Evolutionary conservation across 2,329 filamentous ascomycete genomes (phyloP).

Genomic region (Dactylellina sp.): DNA sequence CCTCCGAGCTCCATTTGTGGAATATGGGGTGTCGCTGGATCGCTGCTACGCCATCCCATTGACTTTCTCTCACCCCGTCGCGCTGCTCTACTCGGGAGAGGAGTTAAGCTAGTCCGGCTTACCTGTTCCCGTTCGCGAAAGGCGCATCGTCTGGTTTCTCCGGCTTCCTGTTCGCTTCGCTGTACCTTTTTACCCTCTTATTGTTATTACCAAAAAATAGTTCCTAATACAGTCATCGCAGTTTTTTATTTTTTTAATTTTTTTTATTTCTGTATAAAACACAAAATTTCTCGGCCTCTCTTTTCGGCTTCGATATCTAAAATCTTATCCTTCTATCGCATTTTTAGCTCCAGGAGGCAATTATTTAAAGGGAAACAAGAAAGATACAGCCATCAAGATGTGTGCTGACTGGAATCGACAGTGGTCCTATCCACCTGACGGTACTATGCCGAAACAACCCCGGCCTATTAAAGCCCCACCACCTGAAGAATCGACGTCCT

Average conservation of each 20-base stretch:
- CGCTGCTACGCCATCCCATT: conserved; percentile 48
- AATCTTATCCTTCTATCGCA: conserved; percentile 34
- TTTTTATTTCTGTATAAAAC: background rate
- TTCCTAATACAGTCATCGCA: too few species aligned
- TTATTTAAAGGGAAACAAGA: conserved; percentile 20
- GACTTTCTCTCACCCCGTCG: conserved; percentile 36
- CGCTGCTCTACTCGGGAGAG: conserved; percentile 27
- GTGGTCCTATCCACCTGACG: conserved; percentile 42
- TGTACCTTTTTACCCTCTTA: conserved; percentile 50
- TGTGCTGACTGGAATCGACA: conserved; percentile 56
- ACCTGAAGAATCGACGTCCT: conserved; percentile 44
- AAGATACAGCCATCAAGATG: conserved; percentile 46
- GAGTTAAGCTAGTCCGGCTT: conserved; percentile 29
- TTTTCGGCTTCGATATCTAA: conserved; percentile 36
- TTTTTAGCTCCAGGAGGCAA: conserved; percentile 38
- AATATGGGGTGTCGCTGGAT: conserved; percentile 57
- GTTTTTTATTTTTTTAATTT: conserved; percentile 15
- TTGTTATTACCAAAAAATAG: too few species aligned
- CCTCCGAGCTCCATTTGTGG: conserved; percentile 27
- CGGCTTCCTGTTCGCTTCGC: conserved; percentile 42
- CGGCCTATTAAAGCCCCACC: conserved; percentile 54
- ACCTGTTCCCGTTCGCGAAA: conserved; percentile 26
- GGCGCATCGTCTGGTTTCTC: conserved; percentile 25
- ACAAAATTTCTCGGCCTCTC: background rate
- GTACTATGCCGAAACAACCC: conserved; percentile 44